phyloP scores from a whole-genome alignment of 2,329 filamentous ascomycete genomes.

The Ploettnerulaceae sp. region DNA sequence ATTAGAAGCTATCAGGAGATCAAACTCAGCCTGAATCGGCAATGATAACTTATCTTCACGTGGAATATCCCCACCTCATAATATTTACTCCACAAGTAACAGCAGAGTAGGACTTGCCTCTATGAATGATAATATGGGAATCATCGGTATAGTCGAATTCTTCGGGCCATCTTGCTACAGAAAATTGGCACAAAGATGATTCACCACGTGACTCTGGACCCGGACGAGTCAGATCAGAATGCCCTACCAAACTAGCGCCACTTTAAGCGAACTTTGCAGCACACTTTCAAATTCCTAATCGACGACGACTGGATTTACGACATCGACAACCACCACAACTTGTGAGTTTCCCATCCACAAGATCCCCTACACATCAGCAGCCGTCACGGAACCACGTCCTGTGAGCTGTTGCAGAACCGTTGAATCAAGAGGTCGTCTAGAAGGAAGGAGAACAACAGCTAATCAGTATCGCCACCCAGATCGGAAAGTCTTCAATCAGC shows the following conservation, averaged over 20 bases:
- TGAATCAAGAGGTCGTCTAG: background rate
- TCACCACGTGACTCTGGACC: constrained; percentile 4
- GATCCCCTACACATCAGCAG: background rate
- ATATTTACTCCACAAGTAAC: too few relatives aligned
- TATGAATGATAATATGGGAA: too few relatives aligned
- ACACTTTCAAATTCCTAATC: constrained; percentile 7
- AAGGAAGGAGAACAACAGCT: constrained; percentile 11
- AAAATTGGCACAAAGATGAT: too few relatives aligned
- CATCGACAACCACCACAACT: constrained; percentile 19
- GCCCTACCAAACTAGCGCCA: too few relatives aligned
- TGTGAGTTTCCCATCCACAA: constrained; percentile 15
- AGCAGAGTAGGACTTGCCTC: too few relatives aligned
- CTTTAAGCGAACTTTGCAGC: constrained; percentile 3
- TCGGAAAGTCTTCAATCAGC: constrained; percentile 10
- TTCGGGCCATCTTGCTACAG: too few relatives aligned
- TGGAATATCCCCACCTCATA: too few relatives aligned
- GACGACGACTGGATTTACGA: constrained; percentile 13
- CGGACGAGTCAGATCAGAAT: too few relatives aligned
- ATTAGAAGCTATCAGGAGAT: constrained; percentile 1
- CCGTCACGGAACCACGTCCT: background rate
- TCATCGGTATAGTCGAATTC: too few relatives aligned
- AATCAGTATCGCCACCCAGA: constrained; percentile 14
- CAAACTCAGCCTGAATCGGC: background rate
- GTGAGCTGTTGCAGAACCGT: background rate
- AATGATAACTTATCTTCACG: constrained; percentile 1